Evolutionary conservation across 2,329 filamentous ascomycete species (phyloP), one percentile per base, ranked within the genome.

Genomic region (Botrytis galanthina): DNA sequence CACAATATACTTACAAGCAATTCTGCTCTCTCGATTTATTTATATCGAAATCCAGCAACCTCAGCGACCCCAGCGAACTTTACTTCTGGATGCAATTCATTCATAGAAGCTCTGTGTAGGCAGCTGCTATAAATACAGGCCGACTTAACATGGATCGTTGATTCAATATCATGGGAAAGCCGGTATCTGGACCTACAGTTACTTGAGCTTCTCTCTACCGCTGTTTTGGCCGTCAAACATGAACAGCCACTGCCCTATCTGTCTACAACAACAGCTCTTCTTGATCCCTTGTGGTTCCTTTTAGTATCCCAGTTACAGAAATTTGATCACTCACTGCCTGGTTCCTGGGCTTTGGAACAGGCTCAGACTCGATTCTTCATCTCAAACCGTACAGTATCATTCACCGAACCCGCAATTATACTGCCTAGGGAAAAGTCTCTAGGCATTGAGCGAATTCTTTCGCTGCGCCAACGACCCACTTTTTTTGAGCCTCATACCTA

Each of bases 401-500:
- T 57, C 18, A 57, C 48, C 26, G 48, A 54, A 48, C 64, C 42
- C 12, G 10, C 35, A 68, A 32, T 42, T 32, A 57, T n/a, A 68
- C n/a, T 68, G 66, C 35, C 48, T 57, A 57, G n/a, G 48, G 48
- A 16, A 68, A 68, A 68, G 48, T 68, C 48, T n/a, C 18, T 32
- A 57, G 48, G 66, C 68, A 61, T 26, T 46, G 37, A 70, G n/a
- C 20, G 51, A n/a, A 35, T 29, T 37, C 16, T 22, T 70, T 51
- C 46, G 48, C 64, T 54, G 35, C 48, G 8, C 37, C 39, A 18
- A 3, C 8, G 32, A 32, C 32, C 29, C 68, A 39, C 42, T 37
- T 68, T 70, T 70, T 70, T 70, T 70, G 29, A 70, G 68, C 32
- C 39, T 37, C 51, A 70, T 70, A 32, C 64, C 46, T 51, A 67